Evolutionary conservation across 306 rosid genomes (phyloP), one percentile per base, ranked within the genome.

Genomic region (Ochetophila trinervis): DNA sequence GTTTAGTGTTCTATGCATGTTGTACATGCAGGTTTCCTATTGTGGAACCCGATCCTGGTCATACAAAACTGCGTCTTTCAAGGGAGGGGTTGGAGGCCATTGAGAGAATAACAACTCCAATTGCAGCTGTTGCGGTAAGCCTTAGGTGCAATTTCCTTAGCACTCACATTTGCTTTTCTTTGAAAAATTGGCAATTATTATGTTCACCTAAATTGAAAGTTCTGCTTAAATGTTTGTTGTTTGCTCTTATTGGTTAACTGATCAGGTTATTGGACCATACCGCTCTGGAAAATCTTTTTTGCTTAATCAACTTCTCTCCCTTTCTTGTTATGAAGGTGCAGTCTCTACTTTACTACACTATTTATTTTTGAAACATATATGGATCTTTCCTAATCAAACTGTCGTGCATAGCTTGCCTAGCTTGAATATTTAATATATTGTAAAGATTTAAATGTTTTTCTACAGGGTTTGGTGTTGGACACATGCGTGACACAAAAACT

Each of bases 391-490:
- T 22, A 18, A 52, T 71, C 8, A 17, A 16, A 21, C 53, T 20
- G 32, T 50, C 40, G 9, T 37, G 62, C 72, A n/a, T 74, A 57
- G 53, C 49, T 61, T 74, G 53, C 45, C 37, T 36, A 59, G 56
- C 59, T 82, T 67, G 19, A 27, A 34, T 44, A 56, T 69, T 50
- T 76, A 27, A 40, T 57, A 30, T 34, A 30, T 36, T 69, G 47
- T 62, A 23, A 51, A 19, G 5, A 57, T 36, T 53, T 57, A 16
- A 62, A 59, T 18, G 51, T 60, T 30, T 71, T 68, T 34, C 75
- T 69, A 45, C 83, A 93, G 98, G 98, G 53, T 93, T 89, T 79
- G 98, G 95, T 67, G 98, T 93, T 68, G 98, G 98, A 75, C 98
- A 93, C 89, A 81, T 82, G 91, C 97, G 98, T 65, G 98, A 89